A percentile compares a stretch with the other conserved stretches of the same genome.
phyloP scores from a whole-genome alignment of 2,329 filamentous ascomycete species.

The Scolecobasidium constrictum region DNA sequence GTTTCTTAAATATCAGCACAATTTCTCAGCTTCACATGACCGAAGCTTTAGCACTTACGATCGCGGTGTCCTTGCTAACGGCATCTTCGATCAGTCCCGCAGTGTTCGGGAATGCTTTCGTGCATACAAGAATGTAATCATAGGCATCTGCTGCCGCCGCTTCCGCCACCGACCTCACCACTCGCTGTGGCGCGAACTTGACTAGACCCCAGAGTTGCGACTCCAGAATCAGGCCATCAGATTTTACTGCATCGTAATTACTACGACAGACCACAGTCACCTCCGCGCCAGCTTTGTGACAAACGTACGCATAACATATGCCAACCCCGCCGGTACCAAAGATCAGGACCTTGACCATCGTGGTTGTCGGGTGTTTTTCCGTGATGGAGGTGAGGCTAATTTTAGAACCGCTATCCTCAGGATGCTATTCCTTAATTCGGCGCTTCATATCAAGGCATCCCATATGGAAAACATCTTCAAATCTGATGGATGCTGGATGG shows the following conservation, averaged over 20 bases:
- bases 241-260: conserved; percentile 31
- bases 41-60: no score
- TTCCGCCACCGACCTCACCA: conserved; percentile 25
- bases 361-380: no score
- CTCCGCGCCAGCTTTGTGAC: conserved; percentile 24
- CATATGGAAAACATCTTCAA: no score
- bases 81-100: conserved; percentile 29
- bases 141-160: conserved; percentile 23
- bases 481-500: no score
- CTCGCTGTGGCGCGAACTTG: conserved; percentile 22
- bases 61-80: conserved; percentile 34
- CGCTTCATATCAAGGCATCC: no score
- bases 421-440: no score
- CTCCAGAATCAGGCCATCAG: conserved; percentile 27
- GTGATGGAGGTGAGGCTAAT: no score
- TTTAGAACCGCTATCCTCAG: no score
- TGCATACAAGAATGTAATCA: conserved; percentile 38
- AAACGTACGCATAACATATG: conserved; percentile 30
- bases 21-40: no score
- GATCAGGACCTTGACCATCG: conserved; percentile 17
- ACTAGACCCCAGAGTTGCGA: conserved; percentile 26
- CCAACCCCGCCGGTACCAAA: conserved; percentile 34
- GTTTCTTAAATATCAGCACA: no score
- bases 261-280: conserved; percentile 35
- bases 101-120: conserved; percentile 33